A percentile compares a stretch with the other conserved stretches of the same genome.
These are phyloP conservation scores for Pterula multifida DNA, from an alignment of 1,284 basidiomycete genomes.

Conservation along the genomic window DNA sequence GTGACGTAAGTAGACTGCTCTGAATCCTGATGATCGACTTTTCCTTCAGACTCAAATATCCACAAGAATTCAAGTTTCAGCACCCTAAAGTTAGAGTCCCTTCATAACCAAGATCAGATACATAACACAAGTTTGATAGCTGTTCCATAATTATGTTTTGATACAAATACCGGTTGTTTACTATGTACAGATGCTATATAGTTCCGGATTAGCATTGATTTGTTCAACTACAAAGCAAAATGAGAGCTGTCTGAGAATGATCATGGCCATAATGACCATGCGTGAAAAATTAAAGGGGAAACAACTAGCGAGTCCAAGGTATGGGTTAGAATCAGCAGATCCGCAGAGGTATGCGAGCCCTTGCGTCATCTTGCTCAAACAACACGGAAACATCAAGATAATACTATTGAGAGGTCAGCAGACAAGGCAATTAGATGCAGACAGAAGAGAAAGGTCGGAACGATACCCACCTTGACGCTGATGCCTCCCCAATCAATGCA, in stretches of 20 bases:
- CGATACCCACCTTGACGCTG: slow-evolving; percentile 41
- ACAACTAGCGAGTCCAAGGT: background rate
- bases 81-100: too few species aligned
- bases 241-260: background rate
- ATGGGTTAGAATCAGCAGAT: slow-evolving; percentile 26
- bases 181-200: background rate
- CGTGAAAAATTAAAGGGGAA: background rate
- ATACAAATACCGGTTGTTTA: too few species aligned
- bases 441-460: slow-evolving; percentile 5
- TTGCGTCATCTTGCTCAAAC: slow-evolving; percentile 45
- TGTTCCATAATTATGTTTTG: too few species aligned
- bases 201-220: background rate
- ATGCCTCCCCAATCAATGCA: slow-evolving; percentile 54
- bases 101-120: too few species aligned
- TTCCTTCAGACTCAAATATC: too few species aligned
- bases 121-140: too few species aligned
- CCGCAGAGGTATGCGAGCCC: slow-evolving; percentile 46
- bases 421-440: slow-evolving; percentile 1
- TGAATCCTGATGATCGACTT: too few species aligned
- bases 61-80: too few species aligned
- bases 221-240: background rate
- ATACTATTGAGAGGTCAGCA: too few species aligned
- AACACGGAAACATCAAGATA: slow-evolving; percentile 57
- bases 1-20: too few species aligned
- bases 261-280: background rate